phyloP scores from a whole-genome alignment of 345 rosid genomes.

The Citrus sp. region DNA sequence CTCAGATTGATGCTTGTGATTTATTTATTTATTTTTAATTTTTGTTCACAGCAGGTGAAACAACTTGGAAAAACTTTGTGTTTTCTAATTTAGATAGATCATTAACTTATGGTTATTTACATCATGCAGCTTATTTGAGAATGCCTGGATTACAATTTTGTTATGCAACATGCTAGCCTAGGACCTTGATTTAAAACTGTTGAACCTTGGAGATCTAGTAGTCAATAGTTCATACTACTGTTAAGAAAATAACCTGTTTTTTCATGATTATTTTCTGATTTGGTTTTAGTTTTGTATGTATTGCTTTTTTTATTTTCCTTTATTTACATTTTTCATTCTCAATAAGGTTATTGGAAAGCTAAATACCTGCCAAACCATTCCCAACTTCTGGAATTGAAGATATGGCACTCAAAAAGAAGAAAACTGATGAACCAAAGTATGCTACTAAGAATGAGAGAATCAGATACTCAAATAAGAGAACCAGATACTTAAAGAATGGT shows the following conservation, averaged over 20 bases:
- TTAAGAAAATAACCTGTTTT: neutral
- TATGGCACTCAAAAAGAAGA: slow-evolving; percentile 30
- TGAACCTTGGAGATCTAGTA: neutral
- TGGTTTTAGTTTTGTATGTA: neutral
- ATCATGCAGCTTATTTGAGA: too few species aligned
- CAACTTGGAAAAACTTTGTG: too few species aligned
- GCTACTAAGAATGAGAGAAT: slow-evolving; percentile 18
- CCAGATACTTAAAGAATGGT: slow-evolving; percentile 14
- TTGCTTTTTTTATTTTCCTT: neutral
- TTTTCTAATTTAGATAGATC: too few species aligned
- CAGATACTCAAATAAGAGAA: neutral
- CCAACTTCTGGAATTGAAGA: slow-evolving; percentile 40
- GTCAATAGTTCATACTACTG: neutral
- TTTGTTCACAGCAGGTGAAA: too few species aligned
- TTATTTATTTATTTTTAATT: too few species aligned
- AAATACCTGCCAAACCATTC: slow-evolving; percentile 33
- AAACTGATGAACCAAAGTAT: slow-evolving; percentile 27
- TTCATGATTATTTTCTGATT: neutral
- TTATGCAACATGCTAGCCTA: neutral
- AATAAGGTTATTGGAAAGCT: neutral
- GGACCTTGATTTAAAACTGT: too few species aligned
- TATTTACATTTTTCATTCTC: neutral
- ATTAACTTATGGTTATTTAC: too few species aligned
- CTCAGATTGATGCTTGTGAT: too few species aligned
- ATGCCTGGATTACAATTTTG: neutral